Evolutionary conservation across 805 yeast species (phyloP), one percentile per base, ranked within the genome.

Genomic region (Blastobotrys parvus): DNA sequence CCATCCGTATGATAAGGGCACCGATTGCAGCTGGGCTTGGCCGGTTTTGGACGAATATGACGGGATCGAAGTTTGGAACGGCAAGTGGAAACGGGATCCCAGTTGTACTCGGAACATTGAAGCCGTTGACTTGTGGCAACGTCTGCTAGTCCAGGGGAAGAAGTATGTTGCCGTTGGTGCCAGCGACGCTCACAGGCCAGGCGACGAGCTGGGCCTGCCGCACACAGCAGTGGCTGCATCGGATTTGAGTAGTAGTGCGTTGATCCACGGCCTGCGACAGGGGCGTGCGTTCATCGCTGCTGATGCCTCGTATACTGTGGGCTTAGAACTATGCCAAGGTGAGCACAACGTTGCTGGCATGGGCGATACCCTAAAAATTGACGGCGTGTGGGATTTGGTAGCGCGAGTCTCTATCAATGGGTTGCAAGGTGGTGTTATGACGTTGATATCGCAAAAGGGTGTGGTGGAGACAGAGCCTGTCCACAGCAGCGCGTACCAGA

Each of bases 41-140:
- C 20, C 39, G 3, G 34, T 33, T 35, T 16, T 33, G 16, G 22
- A 31, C 18, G 35, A 23, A 10, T 37, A 42, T 39, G 48, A 45
- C 18, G 48, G 45, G 13, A 34, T 45, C 2, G 48, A 45, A 22
- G 48, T 45, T 18, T 45, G 48, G 48, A 45, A 45, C 29, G 48
- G 48, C 17, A 43, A 35, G 18, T 45, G 48, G 48, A 42, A 41
- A 33, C n/a, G 43, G 3, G 41, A 45, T 23, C 40, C 39, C 6
- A 33, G 42, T 22, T 41, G 39, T 16, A 32, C 11, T n/a, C 35
- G 42, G 13, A 43, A 43, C 36, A 34, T 43, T 23, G 13, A 25
- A 11, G 46, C 46, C 15, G 41, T 45, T 3, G 34, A 33, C 15
- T 32, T 27, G 29, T 45, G 48, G 48, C 35, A 45, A 33, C 16